Percentiles rank a stretch among this genome's conserved stretches.
phyloP scores from a whole-genome alignment of 805 yeast species.

The Priceomyces carsonii region DNA sequence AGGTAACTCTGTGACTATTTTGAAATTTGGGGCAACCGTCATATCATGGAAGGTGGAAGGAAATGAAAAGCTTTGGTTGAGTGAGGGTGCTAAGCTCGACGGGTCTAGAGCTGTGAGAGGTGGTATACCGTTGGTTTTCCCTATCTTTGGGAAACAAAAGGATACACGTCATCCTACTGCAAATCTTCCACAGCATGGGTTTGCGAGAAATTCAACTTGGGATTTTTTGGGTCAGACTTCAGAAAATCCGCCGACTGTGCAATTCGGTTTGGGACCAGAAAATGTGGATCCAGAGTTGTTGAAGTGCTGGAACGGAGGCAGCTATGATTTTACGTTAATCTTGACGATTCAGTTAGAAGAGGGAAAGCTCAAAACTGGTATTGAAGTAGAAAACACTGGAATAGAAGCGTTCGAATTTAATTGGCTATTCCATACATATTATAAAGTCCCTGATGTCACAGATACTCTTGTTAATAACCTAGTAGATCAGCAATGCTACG shows the following conservation, averaged over 20 bases:
- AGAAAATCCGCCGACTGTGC: conserved; percentile 71
- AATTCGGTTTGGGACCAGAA: conserved; percentile 90
- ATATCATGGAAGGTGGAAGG: conserved; percentile 74
- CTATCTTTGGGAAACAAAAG: conserved; percentile 77
- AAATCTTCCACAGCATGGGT: conserved; percentile 91
- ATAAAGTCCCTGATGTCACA: conserved; percentile 72
- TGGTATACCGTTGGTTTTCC: conserved; percentile 95
- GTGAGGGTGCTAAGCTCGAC: conserved; percentile 77
- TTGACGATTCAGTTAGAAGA: conserved; percentile 63
- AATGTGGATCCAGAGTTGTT: conserved; percentile 63
- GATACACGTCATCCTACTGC: conserved; percentile 55
- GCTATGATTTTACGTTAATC: conserved; percentile 74
- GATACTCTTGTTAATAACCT: conserved; percentile 78
- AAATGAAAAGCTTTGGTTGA: conserved; percentile 81
- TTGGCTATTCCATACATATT: conserved; percentile 93
- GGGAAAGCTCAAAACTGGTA: conserved; percentile 61
- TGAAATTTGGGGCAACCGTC: conserved; percentile 88
- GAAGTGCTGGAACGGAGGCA: conserved; percentile 52
- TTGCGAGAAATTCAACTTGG: conserved; percentile 90
- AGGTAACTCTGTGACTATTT: conserved; percentile 61
- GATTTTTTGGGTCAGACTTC: conserved; percentile 87
- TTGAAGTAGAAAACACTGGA: conserved; percentile 77
- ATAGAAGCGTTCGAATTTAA: conserved; percentile 73
- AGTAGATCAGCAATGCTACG: conserved; percentile 69
- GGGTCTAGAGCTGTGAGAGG: conserved; percentile 96